A percentile compares a stretch with the other conserved stretches of the same genome.
Conservation (phyloP, 768 basidiomycete species). For the Russula vinacea region DNA sequence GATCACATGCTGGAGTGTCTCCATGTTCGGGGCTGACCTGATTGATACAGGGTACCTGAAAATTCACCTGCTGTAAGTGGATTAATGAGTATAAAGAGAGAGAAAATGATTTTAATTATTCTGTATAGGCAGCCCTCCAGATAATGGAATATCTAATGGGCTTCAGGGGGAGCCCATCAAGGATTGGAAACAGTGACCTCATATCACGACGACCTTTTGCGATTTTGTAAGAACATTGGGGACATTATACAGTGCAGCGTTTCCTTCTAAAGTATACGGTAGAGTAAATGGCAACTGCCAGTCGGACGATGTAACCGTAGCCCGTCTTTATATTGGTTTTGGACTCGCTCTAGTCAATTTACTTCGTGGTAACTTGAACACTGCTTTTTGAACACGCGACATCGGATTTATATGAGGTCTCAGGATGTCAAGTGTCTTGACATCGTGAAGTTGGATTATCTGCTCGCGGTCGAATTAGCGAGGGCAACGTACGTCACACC, state of each 20-base stretch:
- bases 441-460: slow-evolving; percentile 8
- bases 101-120: not conserved
- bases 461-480: not conserved
- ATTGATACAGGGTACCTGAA: slow-evolving; percentile 53
- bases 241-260: not conserved
- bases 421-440: slow-evolving; percentile 11
- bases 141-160: slow-evolving; percentile 69
- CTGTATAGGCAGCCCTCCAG: slow-evolving; percentile 58
- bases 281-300: not conserved
- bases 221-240: not conserved
- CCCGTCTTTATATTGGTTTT: not conserved
- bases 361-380: not conserved
- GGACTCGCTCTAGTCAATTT: not conserved
- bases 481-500: not conserved
- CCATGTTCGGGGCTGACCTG: not conserved
- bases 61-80: slow-evolving; percentile 57
- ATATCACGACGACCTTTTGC: not conserved
- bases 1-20: not conserved
- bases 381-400: slow-evolving; percentile 1
- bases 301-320: not conserved
- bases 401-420: not conserved
- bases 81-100: not conserved
- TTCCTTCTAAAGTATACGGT: not conserved
- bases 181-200: too few species aligned
- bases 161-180: slow-evolving; percentile 48